These are phyloP conservation scores for Fusarium nygamai DNA, from an alignment of 2,329 filamentous ascomycete species.

Conservation along the genomic window DNA sequence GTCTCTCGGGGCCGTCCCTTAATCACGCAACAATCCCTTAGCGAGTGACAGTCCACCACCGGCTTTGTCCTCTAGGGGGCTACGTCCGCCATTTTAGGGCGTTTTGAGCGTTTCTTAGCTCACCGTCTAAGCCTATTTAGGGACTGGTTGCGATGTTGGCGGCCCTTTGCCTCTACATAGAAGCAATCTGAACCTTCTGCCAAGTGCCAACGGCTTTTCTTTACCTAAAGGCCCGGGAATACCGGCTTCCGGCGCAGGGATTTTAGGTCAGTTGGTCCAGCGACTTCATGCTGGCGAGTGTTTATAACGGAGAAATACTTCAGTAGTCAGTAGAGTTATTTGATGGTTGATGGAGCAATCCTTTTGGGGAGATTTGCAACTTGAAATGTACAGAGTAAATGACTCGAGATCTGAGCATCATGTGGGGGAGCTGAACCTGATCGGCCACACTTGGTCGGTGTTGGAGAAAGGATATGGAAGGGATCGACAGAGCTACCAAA, in stretches of 20 bases:
- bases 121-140: not conserved
- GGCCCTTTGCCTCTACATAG: not conserved
- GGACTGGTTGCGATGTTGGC: not conserved
- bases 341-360: not conserved
- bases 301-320: not conserved
- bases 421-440: conserved; percentile 20
- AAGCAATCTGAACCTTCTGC: not conserved
- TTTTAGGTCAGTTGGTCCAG: not conserved
- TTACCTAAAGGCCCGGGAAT: not conserved
- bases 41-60: not conserved
- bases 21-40: not conserved
- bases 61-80: not conserved
- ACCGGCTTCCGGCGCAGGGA: not conserved
- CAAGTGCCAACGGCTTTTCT: not conserved
- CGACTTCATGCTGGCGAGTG: not conserved
- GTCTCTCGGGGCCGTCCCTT: not conserved
- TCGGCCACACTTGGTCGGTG: not conserved
- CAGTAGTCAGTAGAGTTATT: not conserved
- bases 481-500: conserved; percentile 14
- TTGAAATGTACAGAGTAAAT: not conserved
- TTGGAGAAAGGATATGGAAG: not conserved
- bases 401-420: conserved; percentile 6
- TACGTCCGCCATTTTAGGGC: not conserved
- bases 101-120: not conserved
- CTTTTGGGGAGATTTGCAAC: not conserved